Evolutionary conservation across 805 yeast genomes (phyloP), one percentile per base, ranked within the genome.

Genomic region (Myxozyma geophila): DNA sequence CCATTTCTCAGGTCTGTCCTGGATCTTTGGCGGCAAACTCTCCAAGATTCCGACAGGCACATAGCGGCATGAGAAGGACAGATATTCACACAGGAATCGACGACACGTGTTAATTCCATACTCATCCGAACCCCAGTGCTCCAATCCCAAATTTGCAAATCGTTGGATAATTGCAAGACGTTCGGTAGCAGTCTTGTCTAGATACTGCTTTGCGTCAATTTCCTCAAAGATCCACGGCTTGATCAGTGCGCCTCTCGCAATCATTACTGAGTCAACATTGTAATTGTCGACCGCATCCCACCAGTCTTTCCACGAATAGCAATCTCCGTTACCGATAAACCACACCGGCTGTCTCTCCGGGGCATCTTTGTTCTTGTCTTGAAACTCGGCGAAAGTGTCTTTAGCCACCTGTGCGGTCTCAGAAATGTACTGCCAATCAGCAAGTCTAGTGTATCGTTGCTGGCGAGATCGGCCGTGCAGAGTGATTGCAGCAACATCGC

Each of bases 211-310:
- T 7, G 93, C 81, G 63, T 93, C 96, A 61, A 95, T 84, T 77
- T 95, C 99, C 78, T 95, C 98, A 71, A 93, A 95, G 57, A 95
- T 90, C 99, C 99, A 95, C 41, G 99, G 99, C 77, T 95, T 95
- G 74, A 95, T 92, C 68, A 95, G 82, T 1, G 98, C 98, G 60
- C 98, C 99, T 73, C 99, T 84, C 2, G 98, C 99, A 59, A 95
- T 90, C 98, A 96, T 95, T 17, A 92, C 96, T 37, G 95, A 86
- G 77, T 95, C 99, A 62, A 93, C 86, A 23, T 89, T 88, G 37
- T 83, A 83, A 54, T 85, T 83, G 17, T 78, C 79, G 48, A 87
- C 80, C 10, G 88, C 92, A 40, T 80, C 81, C 75, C 90, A 83
- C 96, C 97, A 95, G 74, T 95, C 98, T 72, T 89, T 89, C 78